These are phyloP conservation scores for Digitaria exilis DNA, from an alignment of 202 grass and related monocot species.

Conservation along the genomic window DNA sequence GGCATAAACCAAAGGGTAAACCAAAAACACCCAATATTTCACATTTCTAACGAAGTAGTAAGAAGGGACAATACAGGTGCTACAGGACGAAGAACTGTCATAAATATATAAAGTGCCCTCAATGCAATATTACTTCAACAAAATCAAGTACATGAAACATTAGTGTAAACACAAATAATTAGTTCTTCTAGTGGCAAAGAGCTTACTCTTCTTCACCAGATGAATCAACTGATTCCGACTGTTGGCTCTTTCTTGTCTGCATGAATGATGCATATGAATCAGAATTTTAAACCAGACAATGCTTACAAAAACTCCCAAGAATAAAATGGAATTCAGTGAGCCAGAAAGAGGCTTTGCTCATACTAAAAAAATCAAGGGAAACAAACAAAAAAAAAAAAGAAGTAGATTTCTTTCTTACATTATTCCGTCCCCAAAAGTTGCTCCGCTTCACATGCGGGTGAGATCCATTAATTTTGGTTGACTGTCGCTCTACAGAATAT, in stretches of 20 bases:
- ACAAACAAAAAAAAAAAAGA: constrained; percentile 22
- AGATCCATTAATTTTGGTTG: constrained; percentile 77
- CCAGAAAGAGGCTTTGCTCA: not conserved
- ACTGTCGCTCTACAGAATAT: constrained; percentile 65
- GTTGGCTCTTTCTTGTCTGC: constrained; percentile 85
- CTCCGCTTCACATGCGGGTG: constrained; percentile 63
- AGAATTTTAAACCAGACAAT: constrained; percentile 15
- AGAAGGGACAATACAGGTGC: not conserved
- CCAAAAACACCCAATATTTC: not conserved
- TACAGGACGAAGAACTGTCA: not conserved
- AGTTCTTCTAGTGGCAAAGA: constrained; percentile 17
- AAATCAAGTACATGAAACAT: constrained; percentile 19
- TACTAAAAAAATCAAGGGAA: constrained; percentile 1
- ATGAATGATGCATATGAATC: constrained; percentile 48
- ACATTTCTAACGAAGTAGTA: constrained; percentile 15
- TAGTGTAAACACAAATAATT: constrained; percentile 28
- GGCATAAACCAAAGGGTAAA: not conserved
- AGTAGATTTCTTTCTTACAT: constrained; percentile 57
- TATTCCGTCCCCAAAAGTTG: constrained; percentile 92
- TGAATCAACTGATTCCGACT: constrained; percentile 84
- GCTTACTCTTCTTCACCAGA: constrained; percentile 99
- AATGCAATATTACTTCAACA: constrained; percentile 25
- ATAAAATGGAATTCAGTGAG: constrained; percentile 13
- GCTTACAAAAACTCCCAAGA: not conserved
- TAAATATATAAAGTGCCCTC: constrained; percentile 10